Base-by-base conservation (phyloP, 2,329 filamentous ascomycete species). In the Arthrobotrys conoides region DNA sequence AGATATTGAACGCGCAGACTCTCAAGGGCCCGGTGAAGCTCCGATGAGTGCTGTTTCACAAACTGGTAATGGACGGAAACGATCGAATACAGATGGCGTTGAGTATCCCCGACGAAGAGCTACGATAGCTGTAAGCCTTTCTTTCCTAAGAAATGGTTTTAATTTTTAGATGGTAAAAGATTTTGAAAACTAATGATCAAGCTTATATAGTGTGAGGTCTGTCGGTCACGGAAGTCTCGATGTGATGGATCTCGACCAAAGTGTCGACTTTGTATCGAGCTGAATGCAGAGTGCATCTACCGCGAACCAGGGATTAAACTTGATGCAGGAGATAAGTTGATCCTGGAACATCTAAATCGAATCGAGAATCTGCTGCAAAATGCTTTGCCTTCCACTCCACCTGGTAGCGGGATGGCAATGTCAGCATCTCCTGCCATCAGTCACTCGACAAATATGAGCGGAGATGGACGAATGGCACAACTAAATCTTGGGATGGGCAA, bases 281-380 rank as follows among this genome's bases (percentile, higher is more conserved):
- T 95, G 48, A 92, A 92, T 69, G 93, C 92, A 53, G 92, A 95
- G 80, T 96, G 93, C 84, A 88, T 94, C 80, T 96, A 96, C 84
- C 89, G 93, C 80, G 93, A 96, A 83, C 93, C 93, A 5, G 92
- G 92, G 1, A 93, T 95, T 86, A 96, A 96, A 85, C 88, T 96
- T 9, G 93, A 96, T 83, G 92, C 92, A 41, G 93, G 93, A 80
- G 93, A 95, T 86, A 95, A 94, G 85, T 87, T 96, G 71, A 96
- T 96, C 79, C 86, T 96, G 44, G 93, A 95, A 83, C 91, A 91
- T 71, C 87, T 96, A 41, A 90, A 88, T 81, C 90, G 91, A 67
- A 94, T 96, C 82, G 93, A 96, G 84, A 91, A 88, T 64, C 86
- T 96, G 53, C 87, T 96, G n/a, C 91, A 94, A 83, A 90, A 91